Evolutionary conservation across 106 monocot species (phyloP).

Genomic region (Gastrodia elata): DNA sequence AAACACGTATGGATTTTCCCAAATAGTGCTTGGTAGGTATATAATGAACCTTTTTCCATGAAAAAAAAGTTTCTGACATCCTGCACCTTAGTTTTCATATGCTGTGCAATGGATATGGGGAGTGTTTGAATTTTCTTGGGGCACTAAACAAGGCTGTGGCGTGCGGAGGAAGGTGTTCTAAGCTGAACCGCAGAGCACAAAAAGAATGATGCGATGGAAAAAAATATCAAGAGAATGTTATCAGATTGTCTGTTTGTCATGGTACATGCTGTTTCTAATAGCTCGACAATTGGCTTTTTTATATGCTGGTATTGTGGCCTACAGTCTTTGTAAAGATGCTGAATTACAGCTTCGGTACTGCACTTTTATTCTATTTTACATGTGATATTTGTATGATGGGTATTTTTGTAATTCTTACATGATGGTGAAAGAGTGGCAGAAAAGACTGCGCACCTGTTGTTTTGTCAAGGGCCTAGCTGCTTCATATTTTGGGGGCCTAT

Average conservation of each 20-base stretch:
- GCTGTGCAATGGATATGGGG: too few species aligned
- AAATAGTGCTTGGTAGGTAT: background rate
- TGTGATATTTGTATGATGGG: background rate
- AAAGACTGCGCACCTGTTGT: background rate
- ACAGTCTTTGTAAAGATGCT: background rate
- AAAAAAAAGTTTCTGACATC: background rate
- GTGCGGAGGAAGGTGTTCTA: background rate
- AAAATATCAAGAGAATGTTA: background rate
- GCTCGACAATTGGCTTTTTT: background rate
- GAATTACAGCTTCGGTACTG: background rate
- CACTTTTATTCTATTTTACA: background rate
- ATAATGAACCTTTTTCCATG: background rate
- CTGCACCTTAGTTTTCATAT: background rate
- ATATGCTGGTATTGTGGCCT: background rate
- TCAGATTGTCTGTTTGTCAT: slow-evolving; percentile 3
- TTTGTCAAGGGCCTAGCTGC: background rate
- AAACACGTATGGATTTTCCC: background rate
- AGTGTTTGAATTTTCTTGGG: background rate
- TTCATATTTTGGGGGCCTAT: background rate
- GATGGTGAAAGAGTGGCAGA: too few species aligned
- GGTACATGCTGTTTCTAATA: background rate
- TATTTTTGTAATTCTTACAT: background rate
- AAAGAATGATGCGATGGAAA: background rate
- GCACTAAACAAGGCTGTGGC: background rate
- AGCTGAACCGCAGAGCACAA: background rate